These are phyloP conservation scores for Vigna trinervia DNA, from an alignment of 306 rosid species.

Conservation along the genomic window DNA sequence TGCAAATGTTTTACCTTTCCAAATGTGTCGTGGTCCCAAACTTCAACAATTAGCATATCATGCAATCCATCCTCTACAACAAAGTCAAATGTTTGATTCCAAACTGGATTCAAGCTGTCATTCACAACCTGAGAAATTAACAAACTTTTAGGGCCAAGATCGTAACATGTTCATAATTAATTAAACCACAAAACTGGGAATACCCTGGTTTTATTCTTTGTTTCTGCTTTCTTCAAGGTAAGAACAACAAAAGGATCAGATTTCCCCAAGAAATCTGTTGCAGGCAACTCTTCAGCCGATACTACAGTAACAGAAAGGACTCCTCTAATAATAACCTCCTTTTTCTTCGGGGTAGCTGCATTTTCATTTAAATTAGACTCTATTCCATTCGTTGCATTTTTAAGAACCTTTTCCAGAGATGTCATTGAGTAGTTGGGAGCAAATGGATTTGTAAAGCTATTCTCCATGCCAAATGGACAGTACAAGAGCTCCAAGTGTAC, in stretches of 20 bases:
- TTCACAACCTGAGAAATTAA: conserved; percentile 79
- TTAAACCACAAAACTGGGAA: conserved; percentile 17
- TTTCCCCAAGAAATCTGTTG: conserved; percentile 83
- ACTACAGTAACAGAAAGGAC: conserved; percentile 83
- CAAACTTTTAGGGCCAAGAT: conserved; percentile 33
- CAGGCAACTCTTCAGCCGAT: conserved; percentile 97
- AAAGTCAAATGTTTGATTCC: conserved; percentile 98
- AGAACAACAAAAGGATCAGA: conserved; percentile 91
- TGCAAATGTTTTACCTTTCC: conserved; percentile 71
- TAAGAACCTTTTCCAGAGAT: conserved; percentile 84
- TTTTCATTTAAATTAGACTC: conserved; percentile 69
- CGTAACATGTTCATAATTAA: conserved; percentile 20
- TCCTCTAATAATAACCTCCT: conserved; percentile 90
- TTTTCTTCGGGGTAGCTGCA: conserved; percentile 66
- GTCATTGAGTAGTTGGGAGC: conserved; percentile 70
- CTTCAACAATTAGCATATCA: conserved; percentile 90
- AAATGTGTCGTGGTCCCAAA: conserved; percentile 95
- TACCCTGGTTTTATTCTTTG: conserved; percentile 90
- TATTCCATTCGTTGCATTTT: conserved; percentile 66
- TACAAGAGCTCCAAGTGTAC: conserved; percentile 95
- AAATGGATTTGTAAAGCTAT: conserved; percentile 79
- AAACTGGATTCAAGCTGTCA: conserved; percentile 87
- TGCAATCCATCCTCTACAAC: conserved; percentile 97
- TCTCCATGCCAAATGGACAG: conserved; percentile 82
- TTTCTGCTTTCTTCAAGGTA: conserved; percentile 85